A percentile compares a stretch with the other conserved stretches of the same genome.
Evolutionary conservation across 2,329 filamentous ascomycete species (phyloP).

Genomic region (Alternaria sp.): DNA sequence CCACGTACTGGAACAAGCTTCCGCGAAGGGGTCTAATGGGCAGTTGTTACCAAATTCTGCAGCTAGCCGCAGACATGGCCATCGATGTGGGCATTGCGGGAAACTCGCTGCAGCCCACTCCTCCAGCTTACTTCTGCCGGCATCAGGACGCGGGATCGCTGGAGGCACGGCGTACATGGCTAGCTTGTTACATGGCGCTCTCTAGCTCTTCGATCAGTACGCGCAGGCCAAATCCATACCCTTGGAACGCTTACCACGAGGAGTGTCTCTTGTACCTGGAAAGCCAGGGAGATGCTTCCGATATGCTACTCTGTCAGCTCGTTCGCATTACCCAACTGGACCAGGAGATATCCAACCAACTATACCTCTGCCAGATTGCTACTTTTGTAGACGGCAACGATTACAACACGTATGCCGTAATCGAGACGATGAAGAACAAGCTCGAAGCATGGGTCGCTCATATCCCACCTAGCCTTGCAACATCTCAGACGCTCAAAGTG

Average conservation of each 20-base stretch:
- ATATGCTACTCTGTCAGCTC: conserved; percentile 33
- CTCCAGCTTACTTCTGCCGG: conserved; percentile 28
- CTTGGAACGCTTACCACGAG: conserved; percentile 30
- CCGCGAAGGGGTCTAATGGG: conserved; percentile 24
- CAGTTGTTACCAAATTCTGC: conserved; percentile 34
- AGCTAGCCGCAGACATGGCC: conserved; percentile 38
- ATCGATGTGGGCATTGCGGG: conserved; percentile 38
- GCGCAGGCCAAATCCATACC: conserved; percentile 28
- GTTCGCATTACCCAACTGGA: conserved; percentile 28
- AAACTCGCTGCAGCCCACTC: conserved; percentile 28
- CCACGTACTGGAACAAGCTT: conserved; percentile 31
- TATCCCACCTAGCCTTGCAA: conserved; percentile 26
- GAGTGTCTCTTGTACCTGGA: conserved; percentile 29
- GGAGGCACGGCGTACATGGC: conserved; percentile 38
- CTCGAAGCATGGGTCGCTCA: conserved; percentile 32
- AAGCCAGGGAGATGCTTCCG: conserved; percentile 20
- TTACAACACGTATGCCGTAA: conserved; percentile 20
- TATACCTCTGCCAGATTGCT: conserved; percentile 27
- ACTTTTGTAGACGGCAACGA: conserved; percentile 30
- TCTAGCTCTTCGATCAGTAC: conserved; percentile 25
- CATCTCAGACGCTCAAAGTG: conserved; percentile 29
- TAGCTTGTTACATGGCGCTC: conserved; percentile 34
- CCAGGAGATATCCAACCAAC: conserved; percentile 26
- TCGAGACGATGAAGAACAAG: conserved; percentile 23
- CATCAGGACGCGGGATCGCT: conserved; percentile 27